Base-by-base conservation (phyloP, 768 basidiomycete genomes). In the Omphalotus guepiniiformis region DNA sequence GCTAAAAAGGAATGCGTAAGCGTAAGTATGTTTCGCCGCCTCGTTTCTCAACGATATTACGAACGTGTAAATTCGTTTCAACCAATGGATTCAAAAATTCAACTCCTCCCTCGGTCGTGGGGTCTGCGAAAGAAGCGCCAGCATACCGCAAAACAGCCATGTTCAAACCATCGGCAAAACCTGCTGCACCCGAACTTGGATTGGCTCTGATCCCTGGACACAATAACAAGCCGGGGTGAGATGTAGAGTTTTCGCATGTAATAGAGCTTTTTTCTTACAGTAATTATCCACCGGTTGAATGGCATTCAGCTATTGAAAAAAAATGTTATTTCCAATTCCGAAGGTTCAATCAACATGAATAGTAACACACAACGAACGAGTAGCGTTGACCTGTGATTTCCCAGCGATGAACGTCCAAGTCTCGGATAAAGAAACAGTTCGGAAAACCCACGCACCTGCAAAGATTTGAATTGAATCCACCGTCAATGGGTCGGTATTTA, bases 271-370 rank as follows among this genome's bases (percentile, higher is more conserved):
- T 12, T 4, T 21, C 37, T 40, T 43, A 64, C 73, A 76, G 54
- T 76, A 78, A 53, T 76, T 78, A 30, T 54, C 63, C 9, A 73
- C 60, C 6, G 62, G 53, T 48, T 74, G 64, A 53, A 68, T 64
- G 6, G 75, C 73, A 1, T 64, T 61, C 13, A 78, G 53, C 51
- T 52, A 39, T n/a, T n/a, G n/a, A n/a, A n/a, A 27, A 39, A 22
- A 28, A 11, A 18, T 6, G 40, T 8, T n/a, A n/a, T n/a, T n/a
- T n/a, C n/a, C n/a, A 23, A 22, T 13, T 37, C 19, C 29, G 12
- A 16, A 39, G 13, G 19, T 30, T 28, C 11, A 6, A 30, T 7
- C 28, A 16, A 12, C 13, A 11, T 39, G 47, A 2, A 13, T 4
- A 19, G 19, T 36, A 6, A 65, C 56, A 47, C 27, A 62, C 45